Conservation (phyloP, 495 filamentous ascomycete species). For the Penicillium subrubescens region DNA sequence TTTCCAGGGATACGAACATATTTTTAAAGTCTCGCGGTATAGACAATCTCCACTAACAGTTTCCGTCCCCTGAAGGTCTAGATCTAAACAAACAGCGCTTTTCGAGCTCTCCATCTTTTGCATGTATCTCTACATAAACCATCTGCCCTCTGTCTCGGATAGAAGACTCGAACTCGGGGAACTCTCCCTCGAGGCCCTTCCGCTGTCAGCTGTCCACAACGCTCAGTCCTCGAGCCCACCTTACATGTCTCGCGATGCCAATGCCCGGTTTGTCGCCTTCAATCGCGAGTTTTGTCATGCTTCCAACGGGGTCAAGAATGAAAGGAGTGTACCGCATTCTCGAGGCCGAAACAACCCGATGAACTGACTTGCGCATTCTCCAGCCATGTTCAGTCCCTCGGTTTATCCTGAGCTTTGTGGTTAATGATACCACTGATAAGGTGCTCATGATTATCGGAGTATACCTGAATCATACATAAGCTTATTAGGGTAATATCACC, state of each 20-base stretch:
- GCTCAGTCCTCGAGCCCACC: slow-evolving; percentile 23
- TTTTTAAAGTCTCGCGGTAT: neutral
- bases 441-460: neutral
- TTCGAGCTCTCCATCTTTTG: slow-evolving; percentile 7
- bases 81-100: slow-evolving; percentile 6
- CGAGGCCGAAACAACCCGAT: neutral
- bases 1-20: neutral
- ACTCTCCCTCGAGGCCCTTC: slow-evolving; percentile 15
- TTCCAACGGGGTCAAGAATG: neutral
- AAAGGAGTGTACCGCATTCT: neutral
- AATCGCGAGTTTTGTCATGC: neutral
- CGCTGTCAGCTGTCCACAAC: neutral
- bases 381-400: neutral
- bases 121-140: slow-evolving; percentile 20
- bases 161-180: slow-evolving; percentile 22
- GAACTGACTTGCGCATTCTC: neutral
- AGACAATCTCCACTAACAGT: neutral
- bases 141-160: slow-evolving; percentile 32
- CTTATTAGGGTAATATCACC: neutral
- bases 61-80: neutral
- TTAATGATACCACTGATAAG: neutral
- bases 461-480: neutral
- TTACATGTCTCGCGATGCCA: slow-evolving; percentile 13
- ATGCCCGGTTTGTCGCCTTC: slow-evolving; percentile 7
- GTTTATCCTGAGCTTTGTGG: too few species aligned